These are phyloP conservation scores for Candida boleticola DNA, from an alignment of 805 yeast genomes.

Conservation along the genomic window DNA sequence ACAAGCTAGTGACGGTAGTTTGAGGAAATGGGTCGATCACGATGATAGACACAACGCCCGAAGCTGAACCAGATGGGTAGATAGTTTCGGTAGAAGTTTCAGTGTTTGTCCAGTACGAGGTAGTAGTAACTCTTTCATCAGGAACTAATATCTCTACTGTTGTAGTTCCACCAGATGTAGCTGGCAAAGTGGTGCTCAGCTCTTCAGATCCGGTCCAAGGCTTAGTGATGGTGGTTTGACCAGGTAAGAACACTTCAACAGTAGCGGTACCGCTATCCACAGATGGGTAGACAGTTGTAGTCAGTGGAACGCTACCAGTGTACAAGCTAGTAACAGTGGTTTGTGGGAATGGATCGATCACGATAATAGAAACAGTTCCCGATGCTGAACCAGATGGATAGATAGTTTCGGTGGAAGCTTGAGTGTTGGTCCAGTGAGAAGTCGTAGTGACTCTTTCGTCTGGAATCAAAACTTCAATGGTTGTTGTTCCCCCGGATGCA, in stretches of 20 bases:
- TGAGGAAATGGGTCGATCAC: background rate
- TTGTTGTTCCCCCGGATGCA: background rate
- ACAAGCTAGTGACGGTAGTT: background rate
- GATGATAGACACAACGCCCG: background rate
- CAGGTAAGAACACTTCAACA: background rate
- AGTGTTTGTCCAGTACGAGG: conserved; percentile 16
- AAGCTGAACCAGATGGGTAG: background rate
- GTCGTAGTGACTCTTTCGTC: background rate
- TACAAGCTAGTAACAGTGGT: background rate
- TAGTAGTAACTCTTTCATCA: conserved; percentile 11
- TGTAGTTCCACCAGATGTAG: background rate
- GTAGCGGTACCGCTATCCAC: background rate
- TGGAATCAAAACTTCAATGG: background rate
- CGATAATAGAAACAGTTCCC: background rate
- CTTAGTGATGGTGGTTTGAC: background rate
- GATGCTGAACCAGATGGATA: background rate
- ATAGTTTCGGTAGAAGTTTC: conserved; percentile 11
- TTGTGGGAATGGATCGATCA: background rate
- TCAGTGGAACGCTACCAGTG: background rate
- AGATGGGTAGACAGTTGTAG: background rate
- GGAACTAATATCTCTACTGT: background rate
- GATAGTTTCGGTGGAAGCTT: background rate
- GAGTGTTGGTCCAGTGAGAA: background rate
- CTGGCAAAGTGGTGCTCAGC: background rate
- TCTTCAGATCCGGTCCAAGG: conserved; percentile 9